phyloP scores from a whole-genome alignment of 495 filamentous ascomycete species.

The Xylaria acuta region DNA sequence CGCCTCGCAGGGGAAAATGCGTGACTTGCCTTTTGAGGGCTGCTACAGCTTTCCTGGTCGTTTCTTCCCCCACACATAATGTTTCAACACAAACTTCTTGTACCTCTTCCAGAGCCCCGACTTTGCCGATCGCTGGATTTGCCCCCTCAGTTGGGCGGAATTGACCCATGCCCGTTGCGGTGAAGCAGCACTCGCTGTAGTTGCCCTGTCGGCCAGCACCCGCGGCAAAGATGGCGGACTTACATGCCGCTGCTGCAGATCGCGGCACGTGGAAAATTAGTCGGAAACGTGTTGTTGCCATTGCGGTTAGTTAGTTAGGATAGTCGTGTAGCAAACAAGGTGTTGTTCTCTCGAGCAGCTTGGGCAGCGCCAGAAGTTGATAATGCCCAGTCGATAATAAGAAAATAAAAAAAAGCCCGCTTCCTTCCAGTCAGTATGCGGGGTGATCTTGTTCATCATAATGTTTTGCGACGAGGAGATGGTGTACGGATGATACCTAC shows the following conservation, averaged over 20 bases:
- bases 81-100: slow-evolving; percentile 58
- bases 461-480: background rate
- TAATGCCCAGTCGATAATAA: background rate
- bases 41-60: slow-evolving; percentile 53
- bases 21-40: slow-evolving; percentile 59
- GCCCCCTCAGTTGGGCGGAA: slow-evolving; percentile 61
- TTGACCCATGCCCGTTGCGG: slow-evolving; percentile 61
- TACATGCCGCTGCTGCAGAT: slow-evolving; percentile 53
- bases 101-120: slow-evolving; percentile 55
- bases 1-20: slow-evolving; percentile 3
- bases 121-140: slow-evolving; percentile 62
- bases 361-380: background rate
- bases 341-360: background rate
- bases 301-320: slow-evolving; percentile 24
- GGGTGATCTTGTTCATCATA: background rate
- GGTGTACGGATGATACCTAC: slow-evolving; percentile 1
- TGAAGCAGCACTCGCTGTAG: slow-evolving; percentile 66
- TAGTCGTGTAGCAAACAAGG: background rate
- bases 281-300: slow-evolving; percentile 51
- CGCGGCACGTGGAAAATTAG: slow-evolving; percentile 64
- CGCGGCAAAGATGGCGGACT: slow-evolving; percentile 64
- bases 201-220: slow-evolving; percentile 63
- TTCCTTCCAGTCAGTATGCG: background rate
- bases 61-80: slow-evolving; percentile 50
- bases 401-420: too few species aligned